phyloP scores from a whole-genome alignment of 2,329 filamentous ascomycete species.

The Colletotrichum truncatum region DNA sequence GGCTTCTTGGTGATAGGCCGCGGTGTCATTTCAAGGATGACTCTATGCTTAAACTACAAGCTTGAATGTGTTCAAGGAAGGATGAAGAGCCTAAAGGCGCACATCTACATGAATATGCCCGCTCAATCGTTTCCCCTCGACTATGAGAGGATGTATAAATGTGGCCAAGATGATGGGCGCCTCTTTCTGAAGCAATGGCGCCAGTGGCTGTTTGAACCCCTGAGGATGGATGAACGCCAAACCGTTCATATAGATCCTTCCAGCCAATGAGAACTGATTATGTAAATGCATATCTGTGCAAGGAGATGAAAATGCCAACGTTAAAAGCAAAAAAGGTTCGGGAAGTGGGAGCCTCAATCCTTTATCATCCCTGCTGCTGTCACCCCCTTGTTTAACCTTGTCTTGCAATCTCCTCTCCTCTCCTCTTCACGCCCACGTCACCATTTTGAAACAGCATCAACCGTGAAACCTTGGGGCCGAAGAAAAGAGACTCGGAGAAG shows the following conservation, averaged over 20 bases:
- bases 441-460: slow-evolving; percentile 10
- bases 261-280: not conserved
- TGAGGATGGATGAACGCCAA: not conserved
- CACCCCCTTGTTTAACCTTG: not conserved
- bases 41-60: not conserved
- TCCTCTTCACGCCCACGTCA: slow-evolving; percentile 8
- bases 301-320: not conserved
- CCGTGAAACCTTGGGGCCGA: slow-evolving; percentile 6
- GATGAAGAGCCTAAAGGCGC: not conserved
- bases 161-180: not conserved
- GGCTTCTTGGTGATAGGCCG: not conserved
- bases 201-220: slow-evolving; percentile 1
- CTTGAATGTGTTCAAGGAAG: not conserved
- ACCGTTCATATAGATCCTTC: not conserved
- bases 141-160: not conserved
- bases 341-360: slow-evolving; percentile 21
- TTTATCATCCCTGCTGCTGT: not conserved
- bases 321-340: slow-evolving; percentile 21
- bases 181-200: slow-evolving; percentile 11
- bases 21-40: not conserved
- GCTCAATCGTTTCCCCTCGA: not conserved
- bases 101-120: not conserved
- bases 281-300: not conserved
- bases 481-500: not conserved
- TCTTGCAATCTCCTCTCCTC: not conserved